Base-by-base conservation (phyloP, 805 yeast species). In the Candida boidinii region DNA sequence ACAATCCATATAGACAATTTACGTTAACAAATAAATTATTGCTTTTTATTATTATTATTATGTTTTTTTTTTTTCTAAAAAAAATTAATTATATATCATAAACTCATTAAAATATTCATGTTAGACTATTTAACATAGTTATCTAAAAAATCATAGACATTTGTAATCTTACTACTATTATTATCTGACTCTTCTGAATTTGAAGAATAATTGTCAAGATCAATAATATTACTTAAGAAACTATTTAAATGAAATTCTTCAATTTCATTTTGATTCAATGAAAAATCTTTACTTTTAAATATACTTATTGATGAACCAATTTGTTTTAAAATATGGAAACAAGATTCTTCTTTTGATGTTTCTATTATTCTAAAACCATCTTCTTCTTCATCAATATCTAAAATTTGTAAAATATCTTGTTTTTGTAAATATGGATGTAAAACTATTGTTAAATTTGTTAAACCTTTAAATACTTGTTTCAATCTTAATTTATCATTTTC, bases 291-390 rank as follows among this genome's bases (percentile, higher is more conserved):
- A 5, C 43, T 39, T 21, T 42, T 30, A 6, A 57, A 33, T 8
- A 55, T 31, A 36, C 53, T 58, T 9, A 42, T n/a, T 7, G 37
- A 17, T 0, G 50, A 44, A 19, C 38, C 50, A 17, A 76, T 33
- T 36, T 73, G 79, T 39, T 72, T 73, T 16, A 73, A 57, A n/a
- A 76, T 60, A 23, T 76, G 73, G 56, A 72, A 66, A 10, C 73
- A 49, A 3, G 81, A 78, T 10, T 51, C 55, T 34, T 56, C 56
- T 1, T 70, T 63, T n/a, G 62, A 66, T 30, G 76, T 68, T 29
- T 55, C 56, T 2, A 74, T 64, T 10, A 69, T 43, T 32, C 65
- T 60, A 37, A 49, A 51, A 15, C 39, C 32, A 17, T 47, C 31
- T 2, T 36, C 37, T 3, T 40, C 26, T 3, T 54, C 50, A 2